Percentiles rank a stretch among this genome's conserved stretches.
Conservation (phyloP, 2,329 filamentous ascomycete species). For the Penicillium sp. region DNA sequence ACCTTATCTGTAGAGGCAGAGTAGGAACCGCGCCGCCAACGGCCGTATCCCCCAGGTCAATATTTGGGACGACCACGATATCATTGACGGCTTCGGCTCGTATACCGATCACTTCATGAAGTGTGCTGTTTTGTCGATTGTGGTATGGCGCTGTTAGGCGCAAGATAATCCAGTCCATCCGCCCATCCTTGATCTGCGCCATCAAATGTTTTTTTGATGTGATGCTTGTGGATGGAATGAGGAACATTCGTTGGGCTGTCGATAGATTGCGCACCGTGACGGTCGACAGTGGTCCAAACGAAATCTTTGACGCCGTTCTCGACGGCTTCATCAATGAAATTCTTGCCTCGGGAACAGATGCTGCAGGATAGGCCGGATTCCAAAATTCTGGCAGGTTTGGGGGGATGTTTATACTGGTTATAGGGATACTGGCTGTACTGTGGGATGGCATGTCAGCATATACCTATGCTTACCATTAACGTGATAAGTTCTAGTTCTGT, state of each 20-base stretch:
- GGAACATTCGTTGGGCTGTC: conserved; percentile 51
- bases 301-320: conserved; percentile 53
- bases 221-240: conserved; percentile 58
- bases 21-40: conserved; percentile 49
- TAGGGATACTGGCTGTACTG: too few species aligned
- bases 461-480: too few species aligned
- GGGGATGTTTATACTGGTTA: too few species aligned
- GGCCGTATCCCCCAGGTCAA: conserved; percentile 59
- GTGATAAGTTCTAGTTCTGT: too few species aligned
- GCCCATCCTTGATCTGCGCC: conserved; percentile 36
- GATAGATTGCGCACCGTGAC: conserved; percentile 51
- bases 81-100: conserved; percentile 61
- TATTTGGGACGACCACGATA: conserved; percentile 62
- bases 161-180: conserved; percentile 57
- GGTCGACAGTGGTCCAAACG: conserved; percentile 59
- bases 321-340: conserved; percentile 53
- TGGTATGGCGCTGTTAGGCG: conserved; percentile 60
- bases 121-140: conserved; percentile 47
- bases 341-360: conserved; percentile 27
- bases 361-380: too few species aligned
- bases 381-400: too few species aligned
- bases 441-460: too few species aligned
- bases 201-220: conserved; percentile 57
- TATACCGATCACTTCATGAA: conserved; percentile 64
- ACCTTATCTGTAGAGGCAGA: conserved; percentile 43